These are phyloP conservation scores for Flaveria floridana DNA, from an alignment of 140 eudicot species.

Conservation along the genomic window DNA sequence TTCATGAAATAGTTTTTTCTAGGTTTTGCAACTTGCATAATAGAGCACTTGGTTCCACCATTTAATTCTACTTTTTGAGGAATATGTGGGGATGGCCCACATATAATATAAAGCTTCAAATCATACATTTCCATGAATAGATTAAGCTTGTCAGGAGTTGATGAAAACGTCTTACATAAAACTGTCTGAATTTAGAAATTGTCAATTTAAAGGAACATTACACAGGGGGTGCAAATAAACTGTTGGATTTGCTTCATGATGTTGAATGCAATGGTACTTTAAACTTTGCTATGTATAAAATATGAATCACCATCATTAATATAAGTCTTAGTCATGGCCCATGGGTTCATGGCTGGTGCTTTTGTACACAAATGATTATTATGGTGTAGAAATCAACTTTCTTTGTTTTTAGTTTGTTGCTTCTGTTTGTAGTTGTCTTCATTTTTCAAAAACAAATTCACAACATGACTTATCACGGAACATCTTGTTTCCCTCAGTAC, in stretches of 20 bases:
- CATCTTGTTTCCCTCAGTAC: background rate
- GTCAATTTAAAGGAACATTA: background rate
- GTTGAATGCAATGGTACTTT: background rate
- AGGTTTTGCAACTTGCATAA: slow-evolving; percentile 43
- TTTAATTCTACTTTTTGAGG: background rate
- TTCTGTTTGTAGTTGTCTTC: background rate
- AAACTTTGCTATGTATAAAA: no score
- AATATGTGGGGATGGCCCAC: slow-evolving; percentile 6
- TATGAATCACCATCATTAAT: background rate
- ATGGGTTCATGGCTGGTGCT: background rate
- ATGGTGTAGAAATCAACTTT: background rate
- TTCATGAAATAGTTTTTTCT: slow-evolving; percentile 24
- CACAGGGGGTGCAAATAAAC: background rate
- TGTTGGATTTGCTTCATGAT: background rate
- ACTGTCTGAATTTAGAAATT: slow-evolving; percentile 11
- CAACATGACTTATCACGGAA: background rate
- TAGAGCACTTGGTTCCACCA: slow-evolving; percentile 38
- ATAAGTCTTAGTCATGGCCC: background rate
- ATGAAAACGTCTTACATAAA: background rate
- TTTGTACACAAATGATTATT: background rate
- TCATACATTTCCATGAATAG: background rate
- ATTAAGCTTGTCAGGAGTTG: background rate
- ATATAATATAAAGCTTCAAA: slow-evolving; percentile 15
- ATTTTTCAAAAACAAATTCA: background rate
- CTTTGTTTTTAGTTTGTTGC: background rate